These are phyloP conservation scores for Pseudogymnoascus sp. DNA, from an alignment of 2,329 filamentous ascomycete genomes.

Conservation along the genomic window DNA sequence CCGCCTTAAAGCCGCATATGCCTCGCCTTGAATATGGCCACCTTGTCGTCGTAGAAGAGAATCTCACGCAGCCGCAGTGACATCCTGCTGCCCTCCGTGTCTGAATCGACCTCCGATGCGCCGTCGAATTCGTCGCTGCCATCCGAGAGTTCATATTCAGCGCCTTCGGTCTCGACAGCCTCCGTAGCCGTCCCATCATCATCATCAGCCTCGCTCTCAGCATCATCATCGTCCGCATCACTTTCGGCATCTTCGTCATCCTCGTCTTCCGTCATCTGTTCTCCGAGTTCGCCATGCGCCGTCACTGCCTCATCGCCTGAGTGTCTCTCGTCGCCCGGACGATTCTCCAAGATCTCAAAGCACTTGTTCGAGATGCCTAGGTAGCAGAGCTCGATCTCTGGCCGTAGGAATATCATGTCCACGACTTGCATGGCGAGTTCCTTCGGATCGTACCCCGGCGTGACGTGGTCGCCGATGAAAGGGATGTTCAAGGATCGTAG, in stretches of 20 bases:
- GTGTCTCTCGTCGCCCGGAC: conserved; percentile 35
- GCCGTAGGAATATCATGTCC: conserved; percentile 67
- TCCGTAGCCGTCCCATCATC: conserved; percentile 27
- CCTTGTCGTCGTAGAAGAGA: conserved; percentile 75
- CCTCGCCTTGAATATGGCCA: conserved; percentile 70
- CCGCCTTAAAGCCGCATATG: conserved; percentile 42
- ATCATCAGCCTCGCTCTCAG: conserved; percentile 33
- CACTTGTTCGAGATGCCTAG: conserved; percentile 70
- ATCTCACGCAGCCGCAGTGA: conserved; percentile 65
- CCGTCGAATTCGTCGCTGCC: conserved; percentile 42
- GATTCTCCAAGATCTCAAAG: conserved; percentile 68
- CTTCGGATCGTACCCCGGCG: conserved; percentile 46
- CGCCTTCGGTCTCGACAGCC: conserved; percentile 29
- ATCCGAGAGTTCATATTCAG: conserved; percentile 29
- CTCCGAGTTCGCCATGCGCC: conserved; percentile 31
- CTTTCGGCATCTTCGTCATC: conserved; percentile 36
- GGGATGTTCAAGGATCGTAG: conserved; percentile 65
- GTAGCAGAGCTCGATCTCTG: conserved; percentile 69
- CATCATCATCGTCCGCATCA: conserved; percentile 40
- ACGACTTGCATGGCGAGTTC: conserved; percentile 70
- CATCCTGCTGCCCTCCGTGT: conserved; percentile 31
- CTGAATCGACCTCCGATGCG: conserved; percentile 24
- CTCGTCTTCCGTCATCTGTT: conserved; percentile 33
- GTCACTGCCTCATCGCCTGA: conserved; percentile 20
- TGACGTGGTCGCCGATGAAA: conserved; percentile 55